Evolutionary conservation across 2,329 filamentous ascomycete species (phyloP).

Genomic region (Botrytis fragariae): DNA sequence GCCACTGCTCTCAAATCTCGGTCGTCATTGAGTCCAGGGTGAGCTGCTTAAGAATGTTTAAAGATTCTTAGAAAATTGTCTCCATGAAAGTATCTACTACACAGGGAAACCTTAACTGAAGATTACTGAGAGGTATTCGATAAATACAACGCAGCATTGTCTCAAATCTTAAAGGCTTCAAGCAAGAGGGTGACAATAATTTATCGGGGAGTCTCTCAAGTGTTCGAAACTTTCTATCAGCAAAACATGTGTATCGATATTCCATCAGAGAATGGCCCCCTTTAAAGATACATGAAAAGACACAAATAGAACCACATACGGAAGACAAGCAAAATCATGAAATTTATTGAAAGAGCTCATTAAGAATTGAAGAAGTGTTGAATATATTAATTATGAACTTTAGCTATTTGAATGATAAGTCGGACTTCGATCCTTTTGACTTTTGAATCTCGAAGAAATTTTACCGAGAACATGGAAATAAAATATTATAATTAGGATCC

Average conservation of each 20-base stretch:
- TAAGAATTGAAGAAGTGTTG: neutral
- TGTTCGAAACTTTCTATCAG: neutral
- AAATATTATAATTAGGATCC: neutral
- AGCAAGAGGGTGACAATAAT: neutral
- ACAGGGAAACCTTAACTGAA: neutral
- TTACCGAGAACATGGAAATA: neutral
- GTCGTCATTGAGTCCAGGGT: neutral
- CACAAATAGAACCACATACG: too few species aligned
- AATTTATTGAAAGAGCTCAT: neutral
- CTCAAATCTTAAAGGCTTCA: neutral
- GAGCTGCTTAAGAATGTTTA: neutral
- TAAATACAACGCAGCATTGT: neutral
- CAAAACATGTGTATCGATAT: neutral
- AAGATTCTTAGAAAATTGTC: fast-evolving
- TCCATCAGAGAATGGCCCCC: neutral
- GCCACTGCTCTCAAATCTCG: neutral
- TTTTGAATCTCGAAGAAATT: too few species aligned
- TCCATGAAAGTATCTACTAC: neutral
- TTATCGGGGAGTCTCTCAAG: neutral
- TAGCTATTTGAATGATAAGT: neutral
- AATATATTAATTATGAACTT: neutral
- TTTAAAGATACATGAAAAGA: neutral
- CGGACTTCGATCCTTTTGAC: too few species aligned
- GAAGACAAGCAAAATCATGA: neutral
- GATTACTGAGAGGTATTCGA: neutral